Evolutionary conservation across 208 protist species (phyloP).

Genomic region (Leishmania braziliensis): DNA sequence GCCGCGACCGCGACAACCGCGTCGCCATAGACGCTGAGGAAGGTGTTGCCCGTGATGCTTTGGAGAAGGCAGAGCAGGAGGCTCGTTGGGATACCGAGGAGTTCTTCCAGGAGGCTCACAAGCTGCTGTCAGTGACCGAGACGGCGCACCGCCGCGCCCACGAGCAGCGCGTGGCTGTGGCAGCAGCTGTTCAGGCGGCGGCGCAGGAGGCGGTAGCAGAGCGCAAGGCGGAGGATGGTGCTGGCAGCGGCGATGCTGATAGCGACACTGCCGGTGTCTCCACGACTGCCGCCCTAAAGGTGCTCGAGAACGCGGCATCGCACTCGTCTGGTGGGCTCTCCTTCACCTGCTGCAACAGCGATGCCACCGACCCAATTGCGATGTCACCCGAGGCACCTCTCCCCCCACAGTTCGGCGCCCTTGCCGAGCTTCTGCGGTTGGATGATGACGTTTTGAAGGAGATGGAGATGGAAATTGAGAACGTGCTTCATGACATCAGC

Average conservation of each 20-base stretch:
- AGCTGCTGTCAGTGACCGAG: conserved; percentile 23
- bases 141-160: conserved; percentile 40
- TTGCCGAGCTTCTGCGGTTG: conserved; percentile 39
- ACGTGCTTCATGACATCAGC: conserved; percentile 47
- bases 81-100: conserved; percentile 41
- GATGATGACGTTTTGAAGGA: conserved; percentile 76
- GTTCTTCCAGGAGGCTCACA: conserved; percentile 26
- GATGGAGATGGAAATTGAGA: conserved; percentile 80
- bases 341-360: not conserved
- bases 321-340: conserved; percentile 9
- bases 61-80: conserved; percentile 49
- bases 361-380: not conserved
- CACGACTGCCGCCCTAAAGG: conserved; percentile 14
- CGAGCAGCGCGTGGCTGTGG: conserved; percentile 47
- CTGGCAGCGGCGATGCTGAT: not conserved
- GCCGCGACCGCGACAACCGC: conserved; percentile 37
- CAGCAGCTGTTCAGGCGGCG: conserved; percentile 30
- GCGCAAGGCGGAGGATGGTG: not conserved
- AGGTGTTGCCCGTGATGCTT: conserved; percentile 17
- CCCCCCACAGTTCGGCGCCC: not conserved
- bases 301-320: conserved; percentile 28
- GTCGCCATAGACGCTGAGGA: conserved; percentile 41
- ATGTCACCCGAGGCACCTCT: not conserved
- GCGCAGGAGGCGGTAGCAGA: conserved; percentile 20
- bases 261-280: conserved; percentile 5